These are phyloP conservation scores for Multifurca ochricompacta DNA, from an alignment of 768 basidiomycete species.

Conservation along the genomic window DNA sequence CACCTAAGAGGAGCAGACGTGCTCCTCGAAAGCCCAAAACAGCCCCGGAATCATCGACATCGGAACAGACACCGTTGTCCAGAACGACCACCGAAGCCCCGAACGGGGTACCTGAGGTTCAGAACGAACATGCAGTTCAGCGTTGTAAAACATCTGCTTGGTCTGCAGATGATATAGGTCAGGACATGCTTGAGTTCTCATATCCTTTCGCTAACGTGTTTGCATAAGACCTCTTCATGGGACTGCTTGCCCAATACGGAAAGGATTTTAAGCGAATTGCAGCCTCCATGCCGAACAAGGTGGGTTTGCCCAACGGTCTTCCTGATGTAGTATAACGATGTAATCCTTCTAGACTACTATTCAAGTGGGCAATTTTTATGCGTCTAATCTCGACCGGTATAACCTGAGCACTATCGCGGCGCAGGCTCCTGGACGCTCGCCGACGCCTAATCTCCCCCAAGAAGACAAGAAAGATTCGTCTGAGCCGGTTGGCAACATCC, in stretches of 20 bases:
- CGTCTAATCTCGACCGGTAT: constrained; percentile 34
- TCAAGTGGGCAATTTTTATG: constrained; percentile 50
- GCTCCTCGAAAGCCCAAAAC: neutral
- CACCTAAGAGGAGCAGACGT: constrained; percentile 1
- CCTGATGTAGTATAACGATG: neutral
- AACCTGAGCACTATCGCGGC: constrained; percentile 28
- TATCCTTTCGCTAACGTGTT: constrained; percentile 16
- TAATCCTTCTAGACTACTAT: constrained; percentile 37
- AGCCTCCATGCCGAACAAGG: constrained; percentile 57
- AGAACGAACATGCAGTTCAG: neutral
- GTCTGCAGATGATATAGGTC: constrained; percentile 63
- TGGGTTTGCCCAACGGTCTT: constrained; percentile 22
- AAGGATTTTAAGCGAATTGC: constrained; percentile 65
- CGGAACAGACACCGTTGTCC: neutral
- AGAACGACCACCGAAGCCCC: neutral
- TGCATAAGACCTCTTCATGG: constrained; percentile 40
- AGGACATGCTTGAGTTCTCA: constrained; percentile 20
- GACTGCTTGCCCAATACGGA: constrained; percentile 53
- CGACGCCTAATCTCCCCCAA: constrained; percentile 26
- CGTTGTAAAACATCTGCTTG: constrained; percentile 31
- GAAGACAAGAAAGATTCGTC: constrained; percentile 22
- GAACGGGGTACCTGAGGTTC: neutral
- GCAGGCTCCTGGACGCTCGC: constrained; percentile 18
- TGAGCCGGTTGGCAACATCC: neutral
- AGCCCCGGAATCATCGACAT: neutral